Percentiles rank a stretch among this genome's conserved stretches.
phyloP scores from a whole-genome alignment of 495 filamentous ascomycete genomes.

The Geoglossum glabrum region DNA sequence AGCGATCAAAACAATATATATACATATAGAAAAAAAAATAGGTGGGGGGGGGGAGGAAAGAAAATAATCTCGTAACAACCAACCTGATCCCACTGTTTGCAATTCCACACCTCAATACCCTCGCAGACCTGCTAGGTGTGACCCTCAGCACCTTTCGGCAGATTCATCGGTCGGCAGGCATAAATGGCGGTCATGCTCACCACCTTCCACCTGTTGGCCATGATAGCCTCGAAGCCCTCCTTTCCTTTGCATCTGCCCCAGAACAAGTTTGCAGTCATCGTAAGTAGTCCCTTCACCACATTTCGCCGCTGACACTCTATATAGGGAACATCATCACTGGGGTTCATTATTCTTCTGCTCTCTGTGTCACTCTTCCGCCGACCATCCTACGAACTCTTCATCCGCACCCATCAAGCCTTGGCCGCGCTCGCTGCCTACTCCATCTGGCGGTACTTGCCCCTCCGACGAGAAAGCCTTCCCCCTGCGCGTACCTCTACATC shows the following conservation, averaged over 20 bases:
- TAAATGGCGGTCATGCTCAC: slow-evolving; percentile 8
- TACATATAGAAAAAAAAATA: too few species aligned
- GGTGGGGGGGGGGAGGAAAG: too few species aligned
- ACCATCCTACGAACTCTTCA: slow-evolving; percentile 12
- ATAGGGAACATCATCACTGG: slow-evolving; percentile 2
- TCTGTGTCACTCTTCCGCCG: slow-evolving; percentile 9
- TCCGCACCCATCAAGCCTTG: slow-evolving; percentile 14
- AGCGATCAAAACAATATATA: too few species aligned
- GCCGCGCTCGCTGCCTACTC: slow-evolving; percentile 9
- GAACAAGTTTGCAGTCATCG: slow-evolving; percentile 8
- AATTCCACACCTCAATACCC: slow-evolving; percentile 6
- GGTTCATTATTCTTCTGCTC: slow-evolving; percentile 8
- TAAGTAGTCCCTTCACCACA: not conserved
- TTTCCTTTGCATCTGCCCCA: slow-evolving; percentile 5
- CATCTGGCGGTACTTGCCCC: slow-evolving; percentile 13
- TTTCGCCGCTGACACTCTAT: not conserved
- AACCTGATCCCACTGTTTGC: slow-evolving; percentile 10
- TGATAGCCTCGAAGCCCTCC: not conserved
- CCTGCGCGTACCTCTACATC: slow-evolving; percentile 10
- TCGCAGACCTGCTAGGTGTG: slow-evolving; percentile 11
- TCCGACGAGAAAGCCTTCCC: not conserved
- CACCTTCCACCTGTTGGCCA: slow-evolving; percentile 4
- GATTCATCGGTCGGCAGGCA: slow-evolving; percentile 9
- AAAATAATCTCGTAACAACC: too few species aligned
- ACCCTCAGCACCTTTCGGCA: slow-evolving; percentile 9